Percentiles rank a stretch among this genome's conserved stretches.
These are phyloP conservation scores for Auriscalpium vulgare DNA, from an alignment of 768 basidiomycete species.

Conservation along the genomic window DNA sequence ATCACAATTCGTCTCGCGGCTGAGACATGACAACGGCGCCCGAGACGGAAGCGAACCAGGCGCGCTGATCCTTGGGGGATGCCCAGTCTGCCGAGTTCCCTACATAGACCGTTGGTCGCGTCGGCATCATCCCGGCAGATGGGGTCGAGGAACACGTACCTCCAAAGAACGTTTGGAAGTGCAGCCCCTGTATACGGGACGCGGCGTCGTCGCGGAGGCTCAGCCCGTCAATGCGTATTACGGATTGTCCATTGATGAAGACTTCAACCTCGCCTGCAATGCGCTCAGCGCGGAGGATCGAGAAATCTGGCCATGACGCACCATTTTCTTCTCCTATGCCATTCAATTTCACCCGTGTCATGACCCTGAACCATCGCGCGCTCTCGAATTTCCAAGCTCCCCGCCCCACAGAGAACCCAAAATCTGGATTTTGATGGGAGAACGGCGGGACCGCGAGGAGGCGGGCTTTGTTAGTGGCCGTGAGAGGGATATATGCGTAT, in stretches of 20 bases:
- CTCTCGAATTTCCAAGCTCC: constrained; percentile 49
- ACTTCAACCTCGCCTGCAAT: constrained; percentile 54
- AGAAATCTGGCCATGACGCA: constrained; percentile 17
- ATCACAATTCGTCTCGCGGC: background rate
- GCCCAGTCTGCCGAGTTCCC: constrained; percentile 54
- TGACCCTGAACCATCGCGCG: constrained; percentile 52
- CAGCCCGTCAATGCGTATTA: constrained; percentile 43
- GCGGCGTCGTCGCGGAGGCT: constrained; percentile 32
- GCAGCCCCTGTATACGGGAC: constrained; percentile 55
- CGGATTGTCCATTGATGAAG: constrained; percentile 52
- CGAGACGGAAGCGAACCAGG: constrained; percentile 52
- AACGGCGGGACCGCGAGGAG: constrained; percentile 41
- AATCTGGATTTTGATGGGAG: constrained; percentile 46
- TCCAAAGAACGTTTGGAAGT: constrained; percentile 76
- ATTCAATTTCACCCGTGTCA: constrained; percentile 67
- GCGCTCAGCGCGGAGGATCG: no score
- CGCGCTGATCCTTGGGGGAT: constrained; percentile 47
- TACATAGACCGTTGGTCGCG: constrained; percentile 15
- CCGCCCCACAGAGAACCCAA: constrained; percentile 59
- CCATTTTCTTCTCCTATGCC: constrained; percentile 52
- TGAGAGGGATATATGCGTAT: constrained; percentile 63
- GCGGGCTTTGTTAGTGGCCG: constrained; percentile 30
- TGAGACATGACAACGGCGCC: constrained; percentile 26
- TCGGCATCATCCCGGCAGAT: background rate
- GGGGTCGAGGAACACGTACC: constrained; percentile 29